Evolutionary conservation across 1,139 yeast genomes (phyloP).

Genomic region (Kodamaea ohmeri): DNA sequence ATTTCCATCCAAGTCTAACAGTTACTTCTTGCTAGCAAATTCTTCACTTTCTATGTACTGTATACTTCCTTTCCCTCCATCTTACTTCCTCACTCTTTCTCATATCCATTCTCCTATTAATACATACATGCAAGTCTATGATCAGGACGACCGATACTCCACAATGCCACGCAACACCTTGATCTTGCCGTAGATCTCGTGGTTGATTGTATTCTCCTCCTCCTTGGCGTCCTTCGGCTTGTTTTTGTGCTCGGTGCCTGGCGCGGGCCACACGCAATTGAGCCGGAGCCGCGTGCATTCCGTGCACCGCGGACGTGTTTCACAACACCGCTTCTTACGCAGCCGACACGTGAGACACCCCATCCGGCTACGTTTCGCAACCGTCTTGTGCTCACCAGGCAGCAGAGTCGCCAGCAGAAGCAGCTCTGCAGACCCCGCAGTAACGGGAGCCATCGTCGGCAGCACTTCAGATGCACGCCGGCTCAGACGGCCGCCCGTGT

Average conservation of each 20-base stretch:
- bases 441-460: too few species aligned
- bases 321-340: constrained; percentile 46
- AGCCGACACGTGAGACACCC: constrained; percentile 49
- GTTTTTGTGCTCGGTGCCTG: constrained; percentile 49
- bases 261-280: constrained; percentile 50
- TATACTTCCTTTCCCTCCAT: neutral
- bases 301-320: constrained; percentile 40
- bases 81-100: neutral
- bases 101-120: neutral
- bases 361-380: constrained; percentile 40
- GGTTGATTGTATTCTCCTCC: constrained; percentile 46
- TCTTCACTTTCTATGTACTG: neutral
- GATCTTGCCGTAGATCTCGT: constrained; percentile 57
- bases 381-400: constrained; percentile 16
- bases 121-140: neutral
- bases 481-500: constrained; percentile 9
- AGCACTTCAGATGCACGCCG: constrained; percentile 9
- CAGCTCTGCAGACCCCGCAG: too few species aligned
- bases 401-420: constrained; percentile 6
- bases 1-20: too few species aligned
- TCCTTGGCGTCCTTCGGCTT: constrained; percentile 48
- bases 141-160: constrained; percentile 33
- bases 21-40: too few species aligned
- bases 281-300: constrained; percentile 43
- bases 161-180: constrained; percentile 63